Conservation (phyloP, 2,329 filamentous ascomycete species). For the Penicillium sp. region DNA sequence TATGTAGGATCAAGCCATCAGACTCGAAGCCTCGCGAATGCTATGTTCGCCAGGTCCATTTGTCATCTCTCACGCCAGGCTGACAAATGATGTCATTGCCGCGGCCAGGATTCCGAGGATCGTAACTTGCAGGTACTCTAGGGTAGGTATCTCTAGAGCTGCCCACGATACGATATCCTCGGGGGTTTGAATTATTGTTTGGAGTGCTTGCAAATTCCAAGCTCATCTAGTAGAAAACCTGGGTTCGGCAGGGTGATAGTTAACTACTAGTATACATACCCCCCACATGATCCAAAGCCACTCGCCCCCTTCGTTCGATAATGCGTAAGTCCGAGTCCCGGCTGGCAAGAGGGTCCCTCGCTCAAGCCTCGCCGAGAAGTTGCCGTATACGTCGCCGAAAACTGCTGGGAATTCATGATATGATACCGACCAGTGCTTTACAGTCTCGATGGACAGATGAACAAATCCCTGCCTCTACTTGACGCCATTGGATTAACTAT, state of each 20-base stretch:
- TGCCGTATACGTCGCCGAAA: neutral
- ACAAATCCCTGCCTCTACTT: neutral
- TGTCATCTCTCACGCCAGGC: neutral
- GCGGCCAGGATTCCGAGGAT: neutral
- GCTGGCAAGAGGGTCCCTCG: neutral
- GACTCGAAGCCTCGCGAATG: neutral
- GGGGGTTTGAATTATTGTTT: too few species aligned
- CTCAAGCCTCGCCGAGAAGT: constrained; percentile 1
- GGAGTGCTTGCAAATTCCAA: too few species aligned
- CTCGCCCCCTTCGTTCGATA: neutral
- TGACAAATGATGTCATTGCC: neutral
- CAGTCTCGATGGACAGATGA: too few species aligned
- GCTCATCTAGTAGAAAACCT: too few species aligned
- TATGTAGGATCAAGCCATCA: neutral
- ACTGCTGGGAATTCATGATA: too few species aligned
- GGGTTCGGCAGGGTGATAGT: too few species aligned
- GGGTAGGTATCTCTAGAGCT: too few species aligned
- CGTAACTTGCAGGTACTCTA: too few species aligned
- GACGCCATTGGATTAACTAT: neutral
- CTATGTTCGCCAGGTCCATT: neutral
- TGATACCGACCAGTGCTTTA: too few species aligned
- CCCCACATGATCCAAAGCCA: too few species aligned
- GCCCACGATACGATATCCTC: too few species aligned
- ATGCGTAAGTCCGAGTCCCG: neutral
- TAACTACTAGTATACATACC: too few species aligned